Percentiles rank a stretch among this genome's conserved stretches.
phyloP scores from a whole-genome alignment of 495 filamentous ascomycete genomes.

The Trichoderma reesei region DNA sequence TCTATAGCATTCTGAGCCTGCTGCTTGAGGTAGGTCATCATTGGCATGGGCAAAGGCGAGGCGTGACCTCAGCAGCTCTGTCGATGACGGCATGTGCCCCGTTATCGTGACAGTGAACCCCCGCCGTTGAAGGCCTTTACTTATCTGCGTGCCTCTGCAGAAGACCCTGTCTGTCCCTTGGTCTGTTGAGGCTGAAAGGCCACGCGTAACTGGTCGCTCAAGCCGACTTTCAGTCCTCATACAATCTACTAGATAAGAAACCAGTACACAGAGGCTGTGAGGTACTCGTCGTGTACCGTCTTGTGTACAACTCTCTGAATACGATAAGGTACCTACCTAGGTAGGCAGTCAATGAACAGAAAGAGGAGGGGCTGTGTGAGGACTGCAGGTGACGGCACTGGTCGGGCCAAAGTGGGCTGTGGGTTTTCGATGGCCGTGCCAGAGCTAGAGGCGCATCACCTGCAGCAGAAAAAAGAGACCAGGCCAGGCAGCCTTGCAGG shows the following conservation, averaged over 20 bases:
- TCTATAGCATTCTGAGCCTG: no score
- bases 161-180: no score
- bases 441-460: slow-evolving; percentile 1
- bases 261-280: background rate
- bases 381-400: background rate
- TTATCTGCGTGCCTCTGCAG: no score
- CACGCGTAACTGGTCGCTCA: no score
- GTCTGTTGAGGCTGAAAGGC: no score
- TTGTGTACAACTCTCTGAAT: no score
- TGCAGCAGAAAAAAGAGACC: background rate
- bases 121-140: background rate
- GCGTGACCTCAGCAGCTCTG: background rate
- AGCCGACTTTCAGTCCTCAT: no score
- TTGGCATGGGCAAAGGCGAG: background rate
- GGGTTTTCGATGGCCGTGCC: background rate
- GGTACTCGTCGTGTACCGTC: background rate
- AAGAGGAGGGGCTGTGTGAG: background rate
- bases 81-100: slow-evolving; percentile 1
- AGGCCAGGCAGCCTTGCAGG: background rate
- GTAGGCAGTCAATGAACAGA: no score
- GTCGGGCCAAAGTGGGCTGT: background rate
- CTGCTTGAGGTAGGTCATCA: no score
- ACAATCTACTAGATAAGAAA: background rate
- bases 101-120: background rate
- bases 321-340: no score